Evolutionary conservation across 148 eudicot genomes (phyloP).

Genomic region (Nyssa sinensis): DNA sequence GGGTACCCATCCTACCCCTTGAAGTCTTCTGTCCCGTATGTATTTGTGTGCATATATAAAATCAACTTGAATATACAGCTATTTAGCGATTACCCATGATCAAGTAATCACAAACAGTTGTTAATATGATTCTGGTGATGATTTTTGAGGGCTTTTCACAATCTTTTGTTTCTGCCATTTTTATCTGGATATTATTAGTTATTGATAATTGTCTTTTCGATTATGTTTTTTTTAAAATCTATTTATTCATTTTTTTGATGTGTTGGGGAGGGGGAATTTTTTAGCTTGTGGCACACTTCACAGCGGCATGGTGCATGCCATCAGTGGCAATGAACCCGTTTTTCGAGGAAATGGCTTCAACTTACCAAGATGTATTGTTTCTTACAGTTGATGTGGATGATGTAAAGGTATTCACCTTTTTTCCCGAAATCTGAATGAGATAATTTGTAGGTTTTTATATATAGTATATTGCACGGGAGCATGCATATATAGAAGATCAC

Average conservation of each 20-base stretch:
- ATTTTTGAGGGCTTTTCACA: too few relatives aligned
- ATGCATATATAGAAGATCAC: not conserved
- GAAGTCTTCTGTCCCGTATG: not conserved
- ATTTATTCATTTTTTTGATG: not conserved
- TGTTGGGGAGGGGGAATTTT: not conserved
- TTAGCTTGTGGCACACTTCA: constrained; percentile 75
- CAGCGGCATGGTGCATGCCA: constrained; percentile 83
- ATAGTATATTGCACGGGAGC: not conserved
- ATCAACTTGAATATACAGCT: not conserved
- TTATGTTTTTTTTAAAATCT: too few relatives aligned
- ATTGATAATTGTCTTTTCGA: too few relatives aligned
- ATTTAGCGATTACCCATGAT: not conserved
- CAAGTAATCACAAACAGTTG: not conserved
- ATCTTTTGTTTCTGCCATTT: too few relatives aligned
- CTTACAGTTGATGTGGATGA: constrained; percentile 66
- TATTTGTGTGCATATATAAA: not conserved
- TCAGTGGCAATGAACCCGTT: constrained; percentile 69
- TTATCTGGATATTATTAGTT: not conserved
- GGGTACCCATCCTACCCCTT: not conserved
- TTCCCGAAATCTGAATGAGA: not conserved
- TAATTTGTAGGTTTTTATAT: not conserved
- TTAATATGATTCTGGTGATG: not conserved
- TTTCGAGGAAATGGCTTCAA: constrained; percentile 57
- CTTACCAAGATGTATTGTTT: constrained; percentile 44
- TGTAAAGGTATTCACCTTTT: constrained; percentile 41